A percentile compares a stretch with the other conserved stretches of the same genome.
phyloP scores from a whole-genome alignment of 192 early-diverging fungal species.

The Coemansia sp. region DNA sequence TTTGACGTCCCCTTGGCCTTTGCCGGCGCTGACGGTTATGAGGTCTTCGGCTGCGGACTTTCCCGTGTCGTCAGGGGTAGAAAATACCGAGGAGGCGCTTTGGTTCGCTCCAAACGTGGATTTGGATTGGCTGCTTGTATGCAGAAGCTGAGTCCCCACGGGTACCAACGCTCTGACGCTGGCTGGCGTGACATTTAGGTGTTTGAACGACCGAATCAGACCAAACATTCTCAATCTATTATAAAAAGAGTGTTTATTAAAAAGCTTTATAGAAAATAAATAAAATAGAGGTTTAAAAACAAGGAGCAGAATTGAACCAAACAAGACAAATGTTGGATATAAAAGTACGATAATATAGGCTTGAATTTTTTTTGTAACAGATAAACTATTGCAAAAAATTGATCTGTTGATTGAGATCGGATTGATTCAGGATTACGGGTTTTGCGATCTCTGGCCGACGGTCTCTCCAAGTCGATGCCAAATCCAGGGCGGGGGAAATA shows the following conservation, averaged over 20 bases:
- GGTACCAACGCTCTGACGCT: neutral
- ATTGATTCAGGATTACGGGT: too few relatives aligned
- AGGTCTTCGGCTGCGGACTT: neutral
- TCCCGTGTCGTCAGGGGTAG: neutral
- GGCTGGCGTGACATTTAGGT: neutral
- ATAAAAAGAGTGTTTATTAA: neutral
- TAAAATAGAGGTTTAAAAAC: too few relatives aligned
- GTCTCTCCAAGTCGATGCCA: too few relatives aligned
- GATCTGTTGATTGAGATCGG: neutral
- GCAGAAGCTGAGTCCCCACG: neutral
- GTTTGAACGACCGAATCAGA: conserved; percentile 4
- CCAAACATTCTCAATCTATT: too few relatives aligned
- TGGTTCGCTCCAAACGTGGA: neutral
- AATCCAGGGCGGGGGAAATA: too few relatives aligned
- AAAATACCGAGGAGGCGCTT: conserved; percentile 28
- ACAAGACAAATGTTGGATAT: too few relatives aligned
- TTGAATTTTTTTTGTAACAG: too few relatives aligned
- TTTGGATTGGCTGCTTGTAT: neutral
- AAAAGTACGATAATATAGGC: too few relatives aligned
- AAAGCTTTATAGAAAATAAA: neutral
- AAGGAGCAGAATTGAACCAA: too few relatives aligned
- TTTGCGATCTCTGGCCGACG: too few relatives aligned
- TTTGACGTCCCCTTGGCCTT: conserved; percentile 16
- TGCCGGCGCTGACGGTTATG: conserved; percentile 3
- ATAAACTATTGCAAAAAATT: too few relatives aligned